A percentile compares a stretch with the other conserved stretches of the same genome.
Evolutionary conservation across 768 basidiomycete species (phyloP).

Genomic region (Rhodotorula paludigena): DNA sequence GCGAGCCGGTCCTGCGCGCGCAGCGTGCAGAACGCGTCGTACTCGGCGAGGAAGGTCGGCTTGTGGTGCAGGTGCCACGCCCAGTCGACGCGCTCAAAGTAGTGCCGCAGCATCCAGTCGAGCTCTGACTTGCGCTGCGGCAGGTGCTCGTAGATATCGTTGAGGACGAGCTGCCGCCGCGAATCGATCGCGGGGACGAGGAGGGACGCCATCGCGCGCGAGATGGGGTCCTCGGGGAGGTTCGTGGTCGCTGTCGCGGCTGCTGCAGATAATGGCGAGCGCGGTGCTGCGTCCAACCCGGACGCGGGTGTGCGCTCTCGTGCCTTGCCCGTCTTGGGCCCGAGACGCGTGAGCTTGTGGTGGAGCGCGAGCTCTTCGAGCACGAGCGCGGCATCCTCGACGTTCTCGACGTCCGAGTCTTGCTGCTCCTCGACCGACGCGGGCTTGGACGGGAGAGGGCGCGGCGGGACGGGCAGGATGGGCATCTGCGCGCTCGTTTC

Average conservation of each 20-base stretch:
- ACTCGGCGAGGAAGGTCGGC: constrained; percentile 18
- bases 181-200: not conserved
- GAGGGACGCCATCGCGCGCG: constrained; percentile 12
- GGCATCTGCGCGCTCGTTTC: no score
- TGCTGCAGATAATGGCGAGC: not conserved
- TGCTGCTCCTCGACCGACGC: not conserved
- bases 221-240: not conserved
- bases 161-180: constrained; percentile 6
- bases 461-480: not conserved
- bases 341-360: not conserved
- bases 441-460: no score
- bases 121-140: constrained; percentile 3
- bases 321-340: not conserved
- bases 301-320: not conserved
- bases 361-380: constrained; percentile 12
- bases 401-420: constrained; percentile 9
- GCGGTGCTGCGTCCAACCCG: not conserved
- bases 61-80: constrained; percentile 19
- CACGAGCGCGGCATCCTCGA: constrained; percentile 24
- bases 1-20: constrained; percentile 3
- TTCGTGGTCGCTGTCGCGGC: not conserved
- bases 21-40: constrained; percentile 12
- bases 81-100: constrained; percentile 18
- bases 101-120: constrained; percentile 15
- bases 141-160: constrained; percentile 3